Evolutionary conservation across 371 early-diverging fungal genomes (phyloP).

Genomic region (Mortierella sp.): DNA sequence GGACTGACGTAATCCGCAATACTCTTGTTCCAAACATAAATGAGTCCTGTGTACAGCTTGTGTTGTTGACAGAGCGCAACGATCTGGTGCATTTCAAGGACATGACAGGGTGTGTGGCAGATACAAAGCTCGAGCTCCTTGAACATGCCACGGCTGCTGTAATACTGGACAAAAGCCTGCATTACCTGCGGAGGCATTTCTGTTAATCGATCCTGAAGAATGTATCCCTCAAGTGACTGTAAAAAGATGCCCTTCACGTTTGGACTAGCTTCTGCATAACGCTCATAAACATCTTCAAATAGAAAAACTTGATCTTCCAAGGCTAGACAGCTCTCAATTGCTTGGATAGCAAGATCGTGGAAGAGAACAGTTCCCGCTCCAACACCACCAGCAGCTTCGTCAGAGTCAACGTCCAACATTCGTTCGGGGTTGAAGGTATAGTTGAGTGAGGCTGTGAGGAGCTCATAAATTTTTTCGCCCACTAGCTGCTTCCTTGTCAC

Average conservation of each 20-base stretch:
- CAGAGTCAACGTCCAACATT: conserved; percentile 56
- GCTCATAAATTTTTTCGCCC: conserved; percentile 73
- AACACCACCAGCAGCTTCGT: conserved; percentile 50
- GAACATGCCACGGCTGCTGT: conserved; percentile 63
- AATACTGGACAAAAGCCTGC: conserved; percentile 76
- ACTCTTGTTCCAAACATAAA: conserved; percentile 82
- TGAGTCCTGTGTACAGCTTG: conserved; percentile 77
- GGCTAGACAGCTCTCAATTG: conserved; percentile 75
- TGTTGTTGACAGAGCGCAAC: conserved; percentile 72
- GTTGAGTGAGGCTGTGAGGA: conserved; percentile 72
- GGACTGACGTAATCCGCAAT: conserved; percentile 86
- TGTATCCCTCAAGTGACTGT: conserved; percentile 72
- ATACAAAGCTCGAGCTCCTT: conserved; percentile 77
- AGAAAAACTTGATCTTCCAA: conserved; percentile 74
- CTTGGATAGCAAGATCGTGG: conserved; percentile 66
- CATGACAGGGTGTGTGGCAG: conserved; percentile 76
- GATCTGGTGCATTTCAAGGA: conserved; percentile 81
- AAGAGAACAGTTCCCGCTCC: conserved; percentile 61
- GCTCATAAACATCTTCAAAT: conserved; percentile 81
- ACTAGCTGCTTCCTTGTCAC: conserved; percentile 65
- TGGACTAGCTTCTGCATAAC: conserved; percentile 64
- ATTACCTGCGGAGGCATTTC: conserved; percentile 75
- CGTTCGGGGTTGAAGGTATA: conserved; percentile 71
- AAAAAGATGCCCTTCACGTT: conserved; percentile 69
- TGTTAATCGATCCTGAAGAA: conserved; percentile 66